Evolutionary conservation across 2,329 filamentous ascomycete genomes (phyloP).

Genomic region (Gaeumannomyces tritici): DNA sequence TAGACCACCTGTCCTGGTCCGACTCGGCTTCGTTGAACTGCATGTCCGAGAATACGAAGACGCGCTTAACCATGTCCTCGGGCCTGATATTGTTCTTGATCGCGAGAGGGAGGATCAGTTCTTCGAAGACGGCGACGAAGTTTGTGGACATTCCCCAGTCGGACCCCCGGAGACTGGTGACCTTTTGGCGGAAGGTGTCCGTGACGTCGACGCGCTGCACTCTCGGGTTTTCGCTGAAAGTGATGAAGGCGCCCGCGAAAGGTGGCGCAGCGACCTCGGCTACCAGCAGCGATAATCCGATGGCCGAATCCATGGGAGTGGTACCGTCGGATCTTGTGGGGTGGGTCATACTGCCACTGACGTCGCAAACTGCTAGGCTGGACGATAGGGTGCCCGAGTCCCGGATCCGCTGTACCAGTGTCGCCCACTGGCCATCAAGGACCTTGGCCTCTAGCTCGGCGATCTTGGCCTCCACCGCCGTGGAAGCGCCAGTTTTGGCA

Average conservation of each 20-base stretch:
- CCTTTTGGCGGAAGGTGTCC: slow-evolving; percentile 29
- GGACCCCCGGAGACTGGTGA: background rate
- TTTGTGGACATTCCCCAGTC: slow-evolving; percentile 37
- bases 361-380: slow-evolving; percentile 48
- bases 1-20: slow-evolving; percentile 22
- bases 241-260: slow-evolving; percentile 45
- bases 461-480: slow-evolving; percentile 20
- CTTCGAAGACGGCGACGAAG: slow-evolving; percentile 43
- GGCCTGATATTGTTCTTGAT: slow-evolving; percentile 35
- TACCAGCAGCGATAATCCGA: slow-evolving; percentile 46
- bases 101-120: slow-evolving; percentile 45
- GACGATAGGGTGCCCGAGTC: slow-evolving; percentile 42
- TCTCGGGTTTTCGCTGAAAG: slow-evolving; percentile 32
- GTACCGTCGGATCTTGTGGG: slow-evolving; percentile 34
- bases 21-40: slow-evolving; percentile 37
- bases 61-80: slow-evolving; percentile 50
- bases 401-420: slow-evolving; percentile 45
- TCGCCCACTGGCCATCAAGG: slow-evolving; percentile 43
- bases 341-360: slow-evolving; percentile 40
- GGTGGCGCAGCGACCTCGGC: slow-evolving; percentile 41
- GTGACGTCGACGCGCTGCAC: slow-evolving; percentile 30
- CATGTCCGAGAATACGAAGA: slow-evolving; percentile 55
- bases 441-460: slow-evolving; percentile 24
- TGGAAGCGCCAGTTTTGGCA: background rate
- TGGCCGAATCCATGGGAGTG: slow-evolving; percentile 39